phyloP scores from a whole-genome alignment of 129 eudicot genomes.

The carrot (Daucus carota) region DNA sequence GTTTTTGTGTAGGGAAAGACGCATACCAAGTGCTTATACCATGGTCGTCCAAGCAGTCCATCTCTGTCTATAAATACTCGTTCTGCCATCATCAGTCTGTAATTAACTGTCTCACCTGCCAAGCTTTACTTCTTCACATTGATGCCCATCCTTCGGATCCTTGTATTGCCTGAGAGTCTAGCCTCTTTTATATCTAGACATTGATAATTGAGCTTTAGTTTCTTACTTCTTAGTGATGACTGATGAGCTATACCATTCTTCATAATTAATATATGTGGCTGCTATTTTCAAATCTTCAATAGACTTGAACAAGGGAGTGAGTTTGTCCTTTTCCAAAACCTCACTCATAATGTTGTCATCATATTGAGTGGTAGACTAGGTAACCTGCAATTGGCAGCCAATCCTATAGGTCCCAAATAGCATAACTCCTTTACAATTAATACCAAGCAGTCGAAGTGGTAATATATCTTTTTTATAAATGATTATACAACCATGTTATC shows the following conservation, averaged over 20 bases:
- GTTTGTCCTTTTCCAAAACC: conserved; percentile 53
- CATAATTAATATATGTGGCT: conserved; percentile 35
- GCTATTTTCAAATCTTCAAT: conserved; percentile 50
- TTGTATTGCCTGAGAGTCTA: conserved; percentile 35
- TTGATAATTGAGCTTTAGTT: too few relatives aligned
- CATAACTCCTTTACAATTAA: neutral
- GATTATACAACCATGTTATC: too few relatives aligned
- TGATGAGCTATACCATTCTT: conserved; percentile 42
- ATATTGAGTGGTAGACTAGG: conserved; percentile 88
- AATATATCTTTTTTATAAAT: neutral
- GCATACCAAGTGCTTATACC: conserved; percentile 89
- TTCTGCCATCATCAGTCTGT: conserved; percentile 84
- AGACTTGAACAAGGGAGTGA: conserved; percentile 63
- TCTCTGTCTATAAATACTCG: conserved; percentile 81
- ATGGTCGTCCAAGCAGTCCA: conserved; percentile 67
- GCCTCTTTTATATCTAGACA: too few relatives aligned
- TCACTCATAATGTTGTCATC: conserved; percentile 71
- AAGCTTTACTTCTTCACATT: conserved; percentile 27
- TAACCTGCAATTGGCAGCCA: conserved; percentile 73
- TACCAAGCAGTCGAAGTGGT: neutral
- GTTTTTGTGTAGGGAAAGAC: neutral
- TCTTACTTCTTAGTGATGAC: conserved; percentile 9
- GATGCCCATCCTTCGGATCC: conserved; percentile 39
- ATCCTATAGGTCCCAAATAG: too few relatives aligned
- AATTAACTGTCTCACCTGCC: conserved; percentile 58